Evolutionary conservation across 495 filamentous ascomycete genomes (phyloP), one percentile per base, ranked within the genome.

Genomic region (Penicillium mononematosum): DNA sequence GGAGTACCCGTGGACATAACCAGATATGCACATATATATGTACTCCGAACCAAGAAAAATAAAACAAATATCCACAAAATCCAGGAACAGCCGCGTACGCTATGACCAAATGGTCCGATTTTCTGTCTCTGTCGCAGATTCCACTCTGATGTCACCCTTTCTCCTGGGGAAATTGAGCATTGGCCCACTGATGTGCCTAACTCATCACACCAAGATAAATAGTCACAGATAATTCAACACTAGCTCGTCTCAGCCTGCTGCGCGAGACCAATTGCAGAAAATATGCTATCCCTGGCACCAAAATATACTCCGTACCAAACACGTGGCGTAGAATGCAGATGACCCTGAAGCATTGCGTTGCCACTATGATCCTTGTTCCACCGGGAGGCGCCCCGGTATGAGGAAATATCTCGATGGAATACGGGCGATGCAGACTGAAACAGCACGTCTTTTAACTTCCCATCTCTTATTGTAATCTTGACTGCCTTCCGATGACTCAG

Each of bases 81-180:
- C 24, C 47, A 58, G 45, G 31, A 49, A 36, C 53, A 59, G 63
- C 50, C 49, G 50, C 47, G 19, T 16, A 53, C 58, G 60, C 63
- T 63, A 53, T 58, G 65, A 66, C 65, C 59, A 64, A 56, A 46
- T 24, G 41, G 34, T 31, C 45, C 50, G 49, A 22, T 42, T 56
- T 50, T 34, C 24, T 19, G 20, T 31, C 9, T 53, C 24, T 25
- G 7, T 48, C 16, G 19, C 22, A 11, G 19, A 52, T 52, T 25
- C 50, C 36, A 50, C 45, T 47, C 62, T 68, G 65, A 66, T 68
- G 65, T 66, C 65, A 66, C 63, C 63, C 11, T 19, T 56, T 55
- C 29, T 55, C 43, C 53, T 61, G 58, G 63, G 65, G 65, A 61
- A 68, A 63, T 61, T 58, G 60, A 57, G 63, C 65, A 63, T 58